Evolutionary conservation across 2,329 filamentous ascomycete species (phyloP).

Genomic region (Penicillium sp.): DNA sequence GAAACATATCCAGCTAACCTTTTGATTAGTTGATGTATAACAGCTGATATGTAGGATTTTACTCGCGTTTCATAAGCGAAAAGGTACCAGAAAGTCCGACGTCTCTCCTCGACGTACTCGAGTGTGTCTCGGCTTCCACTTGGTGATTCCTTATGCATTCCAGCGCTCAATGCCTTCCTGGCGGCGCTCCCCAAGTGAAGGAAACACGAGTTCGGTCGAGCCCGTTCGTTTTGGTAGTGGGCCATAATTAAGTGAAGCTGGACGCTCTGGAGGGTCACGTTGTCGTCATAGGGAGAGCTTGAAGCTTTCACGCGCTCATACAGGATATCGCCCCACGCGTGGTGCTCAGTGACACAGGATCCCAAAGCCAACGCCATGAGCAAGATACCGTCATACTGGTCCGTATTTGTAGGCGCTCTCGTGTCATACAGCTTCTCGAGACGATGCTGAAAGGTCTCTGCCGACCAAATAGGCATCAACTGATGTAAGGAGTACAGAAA

Average conservation of each 20-base stretch:
- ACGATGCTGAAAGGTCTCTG: conserved; percentile 40
- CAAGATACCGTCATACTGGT: conserved; percentile 45
- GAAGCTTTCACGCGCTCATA: conserved; percentile 51
- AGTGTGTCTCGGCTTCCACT: conserved; percentile 34
- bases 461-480: conserved; percentile 43
- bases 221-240: conserved; percentile 52
- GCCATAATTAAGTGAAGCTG: conserved; percentile 52
- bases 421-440: conserved; percentile 44
- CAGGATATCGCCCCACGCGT: conserved; percentile 47
- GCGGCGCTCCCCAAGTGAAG: conserved; percentile 47
- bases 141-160: conserved; percentile 50
- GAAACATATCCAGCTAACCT: conserved; percentile 50
- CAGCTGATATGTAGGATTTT: no score
- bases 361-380: conserved; percentile 46
- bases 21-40: neutral
- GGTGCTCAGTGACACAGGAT: conserved; percentile 45
- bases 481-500: conserved; percentile 50
- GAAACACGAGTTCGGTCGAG: conserved; percentile 50
- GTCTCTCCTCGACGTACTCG: conserved; percentile 44
- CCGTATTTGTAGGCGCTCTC: conserved; percentile 35
- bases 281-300: conserved; percentile 43
- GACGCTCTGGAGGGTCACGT: conserved; percentile 51
- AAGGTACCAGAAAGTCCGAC: conserved; percentile 47
- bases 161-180: conserved; percentile 51
- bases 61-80: conserved; percentile 52